Conservation (phyloP, 1,284 basidiomycete species). For the Trametes versicolor region DNA sequence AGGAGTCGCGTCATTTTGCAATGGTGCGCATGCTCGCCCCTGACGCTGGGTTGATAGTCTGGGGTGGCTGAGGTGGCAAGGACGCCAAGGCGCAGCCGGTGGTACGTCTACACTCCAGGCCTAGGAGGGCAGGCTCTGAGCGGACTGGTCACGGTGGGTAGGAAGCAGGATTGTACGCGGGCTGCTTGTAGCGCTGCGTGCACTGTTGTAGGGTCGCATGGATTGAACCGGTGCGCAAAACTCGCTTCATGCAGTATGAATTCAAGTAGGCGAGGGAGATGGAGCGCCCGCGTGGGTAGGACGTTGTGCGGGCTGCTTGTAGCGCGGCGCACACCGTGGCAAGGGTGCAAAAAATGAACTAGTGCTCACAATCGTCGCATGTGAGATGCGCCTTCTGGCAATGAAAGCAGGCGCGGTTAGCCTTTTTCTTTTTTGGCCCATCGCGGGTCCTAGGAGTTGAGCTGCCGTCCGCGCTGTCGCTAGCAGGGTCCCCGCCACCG, state of each 20-base stretch:
- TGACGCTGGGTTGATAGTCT: neutral
- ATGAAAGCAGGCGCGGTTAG: constrained; percentile 91
- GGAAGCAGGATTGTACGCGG: neutral
- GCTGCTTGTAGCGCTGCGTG: neutral
- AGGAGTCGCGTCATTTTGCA: constrained; percentile 6
- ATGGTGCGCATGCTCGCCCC: constrained; percentile 3
- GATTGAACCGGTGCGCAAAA: constrained; percentile 61
- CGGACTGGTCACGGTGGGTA: neutral
- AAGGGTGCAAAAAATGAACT: constrained; percentile 16
- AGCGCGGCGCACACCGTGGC: neutral
- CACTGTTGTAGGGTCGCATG: constrained; percentile 16
- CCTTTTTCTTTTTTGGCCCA: constrained; percentile 91
- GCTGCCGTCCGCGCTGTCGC: constrained; percentile 53
- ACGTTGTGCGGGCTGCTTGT: no score
- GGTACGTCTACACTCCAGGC: neutral
- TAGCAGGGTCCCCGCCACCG: constrained; percentile 65
- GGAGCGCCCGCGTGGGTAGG: no score
- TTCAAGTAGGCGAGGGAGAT: no score
- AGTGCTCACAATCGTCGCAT: constrained; percentile 91
- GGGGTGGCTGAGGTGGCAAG: neutral
- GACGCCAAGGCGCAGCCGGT: neutral
- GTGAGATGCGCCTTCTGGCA: constrained; percentile 98
- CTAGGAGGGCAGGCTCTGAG: neutral
- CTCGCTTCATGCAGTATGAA: constrained; percentile 43
- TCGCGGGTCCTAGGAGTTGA: constrained; percentile 63